Evolutionary conservation across 2,329 filamentous ascomycete genomes (phyloP).

Genomic region (Fusarium sacchari): DNA sequence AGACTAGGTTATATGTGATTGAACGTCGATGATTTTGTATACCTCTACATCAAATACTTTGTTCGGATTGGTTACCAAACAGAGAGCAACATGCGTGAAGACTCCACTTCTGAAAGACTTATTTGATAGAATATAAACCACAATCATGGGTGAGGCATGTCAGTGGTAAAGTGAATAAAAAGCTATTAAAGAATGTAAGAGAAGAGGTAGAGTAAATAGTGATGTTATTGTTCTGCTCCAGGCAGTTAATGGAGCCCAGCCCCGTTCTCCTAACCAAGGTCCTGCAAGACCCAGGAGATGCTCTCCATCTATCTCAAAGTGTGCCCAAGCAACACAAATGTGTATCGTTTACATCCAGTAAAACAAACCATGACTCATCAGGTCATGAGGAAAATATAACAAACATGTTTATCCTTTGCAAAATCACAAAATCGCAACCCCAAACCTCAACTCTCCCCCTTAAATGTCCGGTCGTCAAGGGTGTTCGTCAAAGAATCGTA

Average conservation of each 20-base stretch:
- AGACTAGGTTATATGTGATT: constrained; percentile 12
- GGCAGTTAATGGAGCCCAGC: constrained; percentile 44
- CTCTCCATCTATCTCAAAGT: constrained; percentile 28
- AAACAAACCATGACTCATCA: constrained; percentile 21
- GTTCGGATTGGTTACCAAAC: constrained; percentile 39
- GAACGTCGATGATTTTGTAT: constrained; percentile 6
- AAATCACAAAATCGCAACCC: neutral
- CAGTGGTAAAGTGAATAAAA: neutral
- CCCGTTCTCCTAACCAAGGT: constrained; percentile 15
- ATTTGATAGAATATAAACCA: neutral
- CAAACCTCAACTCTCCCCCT: constrained; percentile 10
- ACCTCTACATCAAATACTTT: constrained; percentile 3
- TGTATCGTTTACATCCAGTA: constrained; percentile 19
- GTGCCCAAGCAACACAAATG: constrained; percentile 20
- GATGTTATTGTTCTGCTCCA: constrained; percentile 37
- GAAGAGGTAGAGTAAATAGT: neutral
- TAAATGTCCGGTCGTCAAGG: constrained; percentile 29
- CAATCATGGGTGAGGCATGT: neutral
- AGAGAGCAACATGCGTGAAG: constrained; percentile 16
- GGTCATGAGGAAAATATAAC: constrained; percentile 22
- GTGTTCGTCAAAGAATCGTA: constrained; percentile 40
- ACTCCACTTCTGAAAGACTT: constrained; percentile 34
- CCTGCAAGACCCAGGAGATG: constrained; percentile 9
- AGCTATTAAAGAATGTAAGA: neutral
- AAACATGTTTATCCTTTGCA: constrained; percentile 25